A percentile compares a stretch with the other conserved stretches of the same genome.
phyloP scores from a whole-genome alignment of 2,329 filamentous ascomycete genomes.

The Colletotrichum magnum region DNA sequence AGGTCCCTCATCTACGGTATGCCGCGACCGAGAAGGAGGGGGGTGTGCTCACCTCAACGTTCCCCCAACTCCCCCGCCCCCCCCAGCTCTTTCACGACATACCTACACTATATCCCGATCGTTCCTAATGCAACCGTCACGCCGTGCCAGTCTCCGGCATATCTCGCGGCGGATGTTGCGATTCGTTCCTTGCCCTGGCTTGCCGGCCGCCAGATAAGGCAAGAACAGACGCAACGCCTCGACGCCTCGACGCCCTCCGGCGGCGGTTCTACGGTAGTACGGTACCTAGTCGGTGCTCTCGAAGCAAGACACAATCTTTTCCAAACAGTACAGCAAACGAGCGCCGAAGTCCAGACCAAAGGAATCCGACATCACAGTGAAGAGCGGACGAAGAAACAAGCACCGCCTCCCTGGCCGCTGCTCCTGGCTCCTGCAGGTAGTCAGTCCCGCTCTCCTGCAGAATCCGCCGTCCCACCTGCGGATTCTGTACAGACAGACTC shows the following conservation, averaged over 20 bases:
- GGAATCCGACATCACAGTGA: not conserved
- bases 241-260: conserved; percentile 30
- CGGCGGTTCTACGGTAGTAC: conserved; percentile 18
- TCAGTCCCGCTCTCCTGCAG: conserved; percentile 8
- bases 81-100: not conserved
- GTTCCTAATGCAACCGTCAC: conserved; percentile 4
- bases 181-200: not conserved
- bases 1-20: not conserved
- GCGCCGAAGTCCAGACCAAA: conserved; percentile 38
- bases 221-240: conserved; percentile 36
- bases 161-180: not conserved
- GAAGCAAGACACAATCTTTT: conserved; percentile 35
- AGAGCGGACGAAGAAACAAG: conserved; percentile 36
- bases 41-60: not conserved
- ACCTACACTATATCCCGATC: conserved; percentile 10
- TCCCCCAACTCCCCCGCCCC: not conserved
- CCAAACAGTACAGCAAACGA: conserved; percentile 35
- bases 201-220: conserved; percentile 11
- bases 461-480: not conserved
- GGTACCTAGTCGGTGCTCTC: conserved; percentile 24
- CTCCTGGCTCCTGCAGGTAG: not conserved
- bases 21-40: no score
- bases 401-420: conserved; percentile 34
- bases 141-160: not conserved
- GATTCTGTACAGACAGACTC: not conserved